Conservation (phyloP, 257 asterid species). For the Prunella vulgaris region DNA sequence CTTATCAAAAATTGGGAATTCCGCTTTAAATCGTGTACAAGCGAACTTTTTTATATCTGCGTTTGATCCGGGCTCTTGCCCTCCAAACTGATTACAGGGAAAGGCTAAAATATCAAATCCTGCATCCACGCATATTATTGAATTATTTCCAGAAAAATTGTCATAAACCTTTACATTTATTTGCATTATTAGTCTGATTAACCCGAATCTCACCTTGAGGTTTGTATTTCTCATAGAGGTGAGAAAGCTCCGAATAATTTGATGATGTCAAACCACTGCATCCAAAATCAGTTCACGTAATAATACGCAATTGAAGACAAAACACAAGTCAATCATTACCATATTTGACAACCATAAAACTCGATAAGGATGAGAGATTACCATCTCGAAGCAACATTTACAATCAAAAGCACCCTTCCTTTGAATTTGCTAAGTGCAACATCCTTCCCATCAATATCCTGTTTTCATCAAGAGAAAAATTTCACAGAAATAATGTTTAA, state of each 20-base stretch:
- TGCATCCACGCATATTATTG: conserved; percentile 25
- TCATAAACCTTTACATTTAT: background rate
- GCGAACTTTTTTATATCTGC: conserved; percentile 81
- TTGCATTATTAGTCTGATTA: background rate
- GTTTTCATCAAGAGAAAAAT: conserved; percentile 16
- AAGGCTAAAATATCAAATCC: conserved; percentile 93
- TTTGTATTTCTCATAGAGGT: conserved; percentile 74
- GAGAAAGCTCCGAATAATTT: conserved; percentile 82
- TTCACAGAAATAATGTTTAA: background rate
- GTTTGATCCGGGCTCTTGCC: conserved; percentile 94
- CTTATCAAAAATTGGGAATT: conserved; percentile 91
- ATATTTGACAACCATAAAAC: background rate
- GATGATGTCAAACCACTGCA: conserved; percentile 90
- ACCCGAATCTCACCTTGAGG: conserved; percentile 58
- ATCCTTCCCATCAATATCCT: conserved; percentile 85
- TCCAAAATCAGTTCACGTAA: conserved; percentile 31
- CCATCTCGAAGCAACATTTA: conserved; percentile 97
- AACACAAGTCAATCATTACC: background rate
- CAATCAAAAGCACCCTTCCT: conserved; percentile 72
- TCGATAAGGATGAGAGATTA: conserved; percentile 21
- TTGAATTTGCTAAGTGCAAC: conserved; percentile 77
- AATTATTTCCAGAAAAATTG: background rate
- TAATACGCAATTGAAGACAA: background rate
- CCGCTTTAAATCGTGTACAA: conserved; percentile 81
- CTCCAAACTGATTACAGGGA: conserved; percentile 96